These are phyloP conservation scores for Lipomyces chichibuensis DNA, from an alignment of 805 yeast genomes.

Conservation along the genomic window DNA sequence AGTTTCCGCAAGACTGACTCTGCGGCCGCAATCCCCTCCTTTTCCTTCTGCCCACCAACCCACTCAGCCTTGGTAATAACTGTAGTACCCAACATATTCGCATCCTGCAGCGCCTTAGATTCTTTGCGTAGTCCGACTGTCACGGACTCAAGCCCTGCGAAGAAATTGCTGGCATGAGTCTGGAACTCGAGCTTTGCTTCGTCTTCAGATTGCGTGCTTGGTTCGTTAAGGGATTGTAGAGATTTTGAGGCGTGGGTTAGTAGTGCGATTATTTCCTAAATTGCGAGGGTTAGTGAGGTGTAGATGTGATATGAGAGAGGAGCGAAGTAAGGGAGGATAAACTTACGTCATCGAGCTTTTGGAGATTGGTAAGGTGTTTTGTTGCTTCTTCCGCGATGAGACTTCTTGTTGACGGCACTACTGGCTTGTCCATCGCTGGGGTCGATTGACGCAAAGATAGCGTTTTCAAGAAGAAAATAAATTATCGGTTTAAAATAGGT, in stretches of 20 bases:
- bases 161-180: constrained; percentile 10
- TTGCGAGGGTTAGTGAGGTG: background rate
- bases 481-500: too few relatives aligned
- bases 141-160: constrained; percentile 18
- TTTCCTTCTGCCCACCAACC: constrained; percentile 27
- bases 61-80: constrained; percentile 32
- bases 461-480: too few relatives aligned
- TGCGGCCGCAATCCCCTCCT: constrained; percentile 19
- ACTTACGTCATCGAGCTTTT: constrained; percentile 29
- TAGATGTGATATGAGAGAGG: background rate
- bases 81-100: constrained; percentile 18
- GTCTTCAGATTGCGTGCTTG: constrained; percentile 6
- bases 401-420: background rate
- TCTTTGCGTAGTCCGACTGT: constrained; percentile 24
- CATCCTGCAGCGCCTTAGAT: constrained; percentile 29
- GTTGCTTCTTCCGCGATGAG: constrained; percentile 18
- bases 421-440: background rate
- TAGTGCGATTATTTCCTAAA: constrained; percentile 22
- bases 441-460: background rate
- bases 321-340: too few relatives aligned
- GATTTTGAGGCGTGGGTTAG: constrained; percentile 19
- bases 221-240: constrained; percentile 18
- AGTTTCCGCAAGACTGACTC: constrained; percentile 13
- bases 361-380: constrained; percentile 21
- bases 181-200: constrained; percentile 16